Conservation (phyloP, 257 asterid genomes). For the Marsdenia floribunda region DNA sequence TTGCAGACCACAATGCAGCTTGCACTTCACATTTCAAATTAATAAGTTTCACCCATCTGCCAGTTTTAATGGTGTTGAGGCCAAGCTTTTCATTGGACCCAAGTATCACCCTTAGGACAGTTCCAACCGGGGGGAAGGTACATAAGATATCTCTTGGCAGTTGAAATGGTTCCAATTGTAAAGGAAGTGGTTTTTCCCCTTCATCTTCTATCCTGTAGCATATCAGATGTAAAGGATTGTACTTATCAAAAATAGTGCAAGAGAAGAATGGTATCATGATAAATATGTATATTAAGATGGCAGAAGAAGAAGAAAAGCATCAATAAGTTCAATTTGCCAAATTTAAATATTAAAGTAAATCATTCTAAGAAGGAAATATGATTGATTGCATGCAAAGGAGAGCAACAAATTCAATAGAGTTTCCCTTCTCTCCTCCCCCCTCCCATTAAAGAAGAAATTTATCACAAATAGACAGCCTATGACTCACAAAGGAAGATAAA, state of each 20-base stretch:
- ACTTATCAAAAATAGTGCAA: not conserved
- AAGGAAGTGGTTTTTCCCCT: constrained; percentile 54
- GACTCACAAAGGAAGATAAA: not conserved
- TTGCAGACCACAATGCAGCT: constrained; percentile 57
- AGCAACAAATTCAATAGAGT: not conserved
- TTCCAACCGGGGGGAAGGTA: constrained; percentile 72
- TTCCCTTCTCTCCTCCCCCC: not conserved
- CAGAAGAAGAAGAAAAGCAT: constrained; percentile 2
- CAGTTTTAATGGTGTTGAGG: constrained; percentile 37
- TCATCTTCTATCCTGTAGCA: constrained; percentile 66
- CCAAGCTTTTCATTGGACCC: constrained; percentile 44
- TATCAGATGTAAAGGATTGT: not conserved
- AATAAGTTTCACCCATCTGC: constrained; percentile 65
- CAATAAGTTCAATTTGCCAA: not conserved
- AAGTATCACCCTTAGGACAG: constrained; percentile 57
- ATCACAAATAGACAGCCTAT: not conserved
- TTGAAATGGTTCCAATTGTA: constrained; percentile 47
- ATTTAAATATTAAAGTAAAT: not conserved
- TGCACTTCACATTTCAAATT: constrained; percentile 45
- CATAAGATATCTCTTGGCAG: constrained; percentile 59
- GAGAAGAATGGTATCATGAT: not conserved
- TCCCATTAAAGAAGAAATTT: not conserved
- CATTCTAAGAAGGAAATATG: not conserved
- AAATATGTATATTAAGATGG: not conserved
- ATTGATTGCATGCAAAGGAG: not conserved